Evolutionary conservation across 768 basidiomycete genomes (phyloP).

Genomic region (Boletus bicolor): DNA sequence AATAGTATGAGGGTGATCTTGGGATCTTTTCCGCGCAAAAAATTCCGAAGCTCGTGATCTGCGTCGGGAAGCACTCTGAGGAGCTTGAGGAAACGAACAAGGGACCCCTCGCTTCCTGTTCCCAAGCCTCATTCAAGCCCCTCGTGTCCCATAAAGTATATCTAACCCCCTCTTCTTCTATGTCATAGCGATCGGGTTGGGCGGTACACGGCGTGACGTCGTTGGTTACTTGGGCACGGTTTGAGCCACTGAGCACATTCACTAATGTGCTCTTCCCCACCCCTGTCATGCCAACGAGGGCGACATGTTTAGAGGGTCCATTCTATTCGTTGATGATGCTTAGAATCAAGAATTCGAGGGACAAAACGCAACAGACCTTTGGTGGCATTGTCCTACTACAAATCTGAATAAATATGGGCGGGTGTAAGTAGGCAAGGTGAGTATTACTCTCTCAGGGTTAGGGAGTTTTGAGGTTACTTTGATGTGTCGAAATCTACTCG

Average conservation of each 20-base stretch:
- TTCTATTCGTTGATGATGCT: neutral
- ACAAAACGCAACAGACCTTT: constrained; percentile 1
- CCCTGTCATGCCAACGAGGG: constrained; percentile 12
- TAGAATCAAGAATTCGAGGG: neutral
- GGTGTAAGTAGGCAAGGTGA: neutral
- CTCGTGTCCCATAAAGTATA: constrained; percentile 13
- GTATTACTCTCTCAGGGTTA: neutral
- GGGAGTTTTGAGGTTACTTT: neutral
- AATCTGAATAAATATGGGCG: neutral
- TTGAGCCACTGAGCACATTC: constrained; percentile 9
- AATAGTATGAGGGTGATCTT: constrained; percentile 9
- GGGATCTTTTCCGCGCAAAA: constrained; percentile 11
- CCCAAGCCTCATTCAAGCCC: constrained; percentile 10
- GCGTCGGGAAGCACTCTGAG: constrained; percentile 5
- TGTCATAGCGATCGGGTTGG: neutral
- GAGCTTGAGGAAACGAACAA: constrained; percentile 4
- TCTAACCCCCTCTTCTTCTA: neutral
- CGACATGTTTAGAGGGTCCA: constrained; percentile 7
- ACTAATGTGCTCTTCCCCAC: constrained; percentile 17
- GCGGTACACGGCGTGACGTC: constrained; percentile 4
- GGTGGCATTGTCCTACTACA: neutral
- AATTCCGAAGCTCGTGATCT: constrained; percentile 6
- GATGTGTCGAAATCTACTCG: neutral
- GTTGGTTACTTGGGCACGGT: constrained; percentile 2
- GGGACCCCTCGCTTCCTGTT: neutral